Conservation (phyloP, 2,329 filamentous ascomycete genomes). For the Colletotrichum lindemuthianum region DNA sequence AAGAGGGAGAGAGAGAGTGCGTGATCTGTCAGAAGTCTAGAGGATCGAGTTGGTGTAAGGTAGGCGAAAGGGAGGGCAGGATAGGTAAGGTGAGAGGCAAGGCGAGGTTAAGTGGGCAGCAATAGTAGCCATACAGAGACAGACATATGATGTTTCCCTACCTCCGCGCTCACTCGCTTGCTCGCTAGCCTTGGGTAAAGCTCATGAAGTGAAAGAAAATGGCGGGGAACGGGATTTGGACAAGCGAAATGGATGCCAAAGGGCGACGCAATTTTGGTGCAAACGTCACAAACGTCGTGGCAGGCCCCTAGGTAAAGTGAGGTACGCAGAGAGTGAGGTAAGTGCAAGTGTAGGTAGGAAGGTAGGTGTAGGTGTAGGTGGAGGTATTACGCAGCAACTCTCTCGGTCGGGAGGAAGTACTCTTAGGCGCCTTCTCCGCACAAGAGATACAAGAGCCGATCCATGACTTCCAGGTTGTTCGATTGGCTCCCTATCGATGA, state of each 20-base stretch:
- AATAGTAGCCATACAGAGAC: neutral
- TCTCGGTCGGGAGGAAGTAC: too few relatives aligned
- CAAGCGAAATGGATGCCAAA: conserved; percentile 23
- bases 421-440: too few relatives aligned
- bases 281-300: conserved; percentile 28
- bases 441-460: conserved; percentile 4
- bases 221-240: conserved; percentile 21
- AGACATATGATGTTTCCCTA: conserved; percentile 16
- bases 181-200: neutral
- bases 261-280: conserved; percentile 31
- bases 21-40: neutral
- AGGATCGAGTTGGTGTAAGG: neutral
- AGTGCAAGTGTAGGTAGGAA: conserved; percentile 6
- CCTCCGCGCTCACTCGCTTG: neutral
- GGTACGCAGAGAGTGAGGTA: too few relatives aligned
- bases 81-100: neutral
- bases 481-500: neutral
- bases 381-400: too few relatives aligned
- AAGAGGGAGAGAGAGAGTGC: neutral
- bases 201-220: neutral
- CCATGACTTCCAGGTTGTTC: neutral
- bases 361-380: neutral
- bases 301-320: too few relatives aligned
- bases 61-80: neutral
- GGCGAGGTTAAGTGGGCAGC: neutral